Percentiles rank a stretch among this genome's conserved stretches.
phyloP scores from a whole-genome alignment of 2,329 filamentous ascomycete genomes.

The Paraphaeosphaeria sporulosa region DNA sequence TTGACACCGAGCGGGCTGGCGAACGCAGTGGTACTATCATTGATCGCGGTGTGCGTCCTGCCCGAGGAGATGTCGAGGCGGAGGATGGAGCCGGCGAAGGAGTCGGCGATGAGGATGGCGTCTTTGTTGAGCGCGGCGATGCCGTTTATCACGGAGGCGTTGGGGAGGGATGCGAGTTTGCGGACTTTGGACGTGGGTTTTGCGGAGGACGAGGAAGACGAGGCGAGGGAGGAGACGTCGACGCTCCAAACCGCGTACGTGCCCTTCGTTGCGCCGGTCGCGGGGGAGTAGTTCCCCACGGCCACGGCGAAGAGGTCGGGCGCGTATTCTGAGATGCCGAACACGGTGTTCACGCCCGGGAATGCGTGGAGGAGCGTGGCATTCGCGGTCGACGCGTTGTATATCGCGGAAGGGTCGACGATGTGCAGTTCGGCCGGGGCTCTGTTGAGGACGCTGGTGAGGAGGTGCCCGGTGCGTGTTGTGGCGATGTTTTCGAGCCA shows the following conservation, averaged over 20 bases:
- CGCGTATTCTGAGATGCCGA: slow-evolving; percentile 47
- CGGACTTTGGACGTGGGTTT: neutral
- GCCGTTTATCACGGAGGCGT: neutral
- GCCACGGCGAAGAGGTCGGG: slow-evolving; percentile 46
- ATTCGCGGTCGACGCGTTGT: neutral
- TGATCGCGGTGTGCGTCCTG: neutral
- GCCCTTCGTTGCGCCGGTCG: slow-evolving; percentile 13
- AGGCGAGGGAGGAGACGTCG: slow-evolving; percentile 9
- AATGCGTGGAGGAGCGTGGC: slow-evolving; percentile 38
- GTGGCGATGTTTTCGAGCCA: slow-evolving; percentile 10
- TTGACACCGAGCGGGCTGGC: neutral
- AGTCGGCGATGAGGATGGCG: neutral
- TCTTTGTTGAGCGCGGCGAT: neutral
- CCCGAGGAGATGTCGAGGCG: neutral
- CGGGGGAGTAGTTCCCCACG: slow-evolving; percentile 21
- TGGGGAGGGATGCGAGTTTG: neutral
- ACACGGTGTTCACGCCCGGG: slow-evolving; percentile 27
- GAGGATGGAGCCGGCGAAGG: neutral
- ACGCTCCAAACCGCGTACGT: slow-evolving; percentile 27
- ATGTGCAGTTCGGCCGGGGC: slow-evolving; percentile 3
- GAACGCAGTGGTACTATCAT: neutral
- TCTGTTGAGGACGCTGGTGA: neutral
- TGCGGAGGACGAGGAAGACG: neutral
- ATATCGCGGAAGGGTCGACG: neutral
- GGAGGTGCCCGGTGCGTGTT: neutral